A percentile compares a stretch with the other conserved stretches of the same genome.
Conservation (phyloP, 2,329 filamentous ascomycete genomes). For the Cladosporium sp. region DNA sequence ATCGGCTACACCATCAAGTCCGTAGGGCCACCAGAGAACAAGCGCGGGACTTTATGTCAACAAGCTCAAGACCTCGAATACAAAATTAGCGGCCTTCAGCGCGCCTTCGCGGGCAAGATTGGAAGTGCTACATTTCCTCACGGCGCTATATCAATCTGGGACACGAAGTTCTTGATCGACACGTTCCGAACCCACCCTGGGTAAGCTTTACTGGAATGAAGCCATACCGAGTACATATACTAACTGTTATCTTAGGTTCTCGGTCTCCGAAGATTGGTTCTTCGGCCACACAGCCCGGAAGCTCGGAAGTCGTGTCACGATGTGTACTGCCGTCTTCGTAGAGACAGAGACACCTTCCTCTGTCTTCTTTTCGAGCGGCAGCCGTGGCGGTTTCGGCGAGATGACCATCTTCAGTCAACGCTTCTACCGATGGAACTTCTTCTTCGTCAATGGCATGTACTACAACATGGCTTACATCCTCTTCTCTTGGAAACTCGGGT, state of each 20-base stretch:
- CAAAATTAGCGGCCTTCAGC: conserved; percentile 50
- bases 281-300: conserved; percentile 51
- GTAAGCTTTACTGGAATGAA: not conserved
- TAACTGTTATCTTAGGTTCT: conserved; percentile 33
- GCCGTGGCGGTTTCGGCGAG: conserved; percentile 52
- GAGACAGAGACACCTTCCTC: conserved; percentile 52
- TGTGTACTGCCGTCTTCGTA: conserved; percentile 54
- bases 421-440: conserved; percentile 55
- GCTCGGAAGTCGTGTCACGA: conserved; percentile 34
- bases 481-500: conserved; percentile 49
- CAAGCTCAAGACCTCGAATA: conserved; percentile 55
- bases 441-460: conserved; percentile 52
- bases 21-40: conserved; percentile 24
- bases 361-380: conserved; percentile 43
- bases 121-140: not conserved
- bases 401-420: conserved; percentile 56
- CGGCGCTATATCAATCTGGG: not conserved
- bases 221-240: not conserved
- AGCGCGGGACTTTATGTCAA: conserved; percentile 27
- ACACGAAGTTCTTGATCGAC: conserved; percentile 37
- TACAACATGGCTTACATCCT: conserved; percentile 52
- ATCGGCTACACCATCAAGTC: conserved; percentile 53
- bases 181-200: conserved; percentile 43
- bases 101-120: not conserved
- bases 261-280: conserved; percentile 55